These are phyloP conservation scores for Verticillium nubilum DNA, from an alignment of 2,329 filamentous ascomycete species.

Conservation along the genomic window DNA sequence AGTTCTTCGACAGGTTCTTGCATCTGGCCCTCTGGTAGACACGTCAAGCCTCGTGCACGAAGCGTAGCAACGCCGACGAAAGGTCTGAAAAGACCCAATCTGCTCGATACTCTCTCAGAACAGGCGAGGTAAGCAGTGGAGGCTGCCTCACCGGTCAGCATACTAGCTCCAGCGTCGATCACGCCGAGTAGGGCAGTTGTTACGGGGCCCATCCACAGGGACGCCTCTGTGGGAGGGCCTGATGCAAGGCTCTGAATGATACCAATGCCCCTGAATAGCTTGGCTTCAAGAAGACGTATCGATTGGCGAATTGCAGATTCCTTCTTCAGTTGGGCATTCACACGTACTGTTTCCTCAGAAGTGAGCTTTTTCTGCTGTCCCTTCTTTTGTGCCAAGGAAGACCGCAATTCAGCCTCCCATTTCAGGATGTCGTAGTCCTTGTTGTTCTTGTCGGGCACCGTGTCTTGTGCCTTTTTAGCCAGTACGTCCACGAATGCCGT, in stretches of 20 bases:
- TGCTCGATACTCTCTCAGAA: slow-evolving; percentile 65
- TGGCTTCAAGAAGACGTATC: slow-evolving; percentile 65
- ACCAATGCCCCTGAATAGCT: slow-evolving; percentile 75
- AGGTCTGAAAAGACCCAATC: slow-evolving; percentile 69
- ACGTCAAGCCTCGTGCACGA: slow-evolving; percentile 67
- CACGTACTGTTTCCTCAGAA: slow-evolving; percentile 80
- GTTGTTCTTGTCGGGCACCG: slow-evolving; percentile 75
- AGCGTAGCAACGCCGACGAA: slow-evolving; percentile 88
- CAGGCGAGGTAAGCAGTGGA: slow-evolving; percentile 75
- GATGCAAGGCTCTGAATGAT: slow-evolving; percentile 77
- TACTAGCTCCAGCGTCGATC: slow-evolving; percentile 73
- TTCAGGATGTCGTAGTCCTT: slow-evolving; percentile 96
- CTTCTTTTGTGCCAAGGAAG: slow-evolving; percentile 88
- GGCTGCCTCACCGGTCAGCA: slow-evolving; percentile 75
- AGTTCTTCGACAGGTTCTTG: slow-evolving; percentile 80
- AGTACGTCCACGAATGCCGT: slow-evolving; percentile 87
- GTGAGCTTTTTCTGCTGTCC: slow-evolving; percentile 88
- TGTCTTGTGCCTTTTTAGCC: slow-evolving; percentile 68
- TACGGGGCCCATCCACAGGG: slow-evolving; percentile 81
- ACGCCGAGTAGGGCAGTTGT: slow-evolving; percentile 67
- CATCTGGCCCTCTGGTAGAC: slow-evolving; percentile 66
- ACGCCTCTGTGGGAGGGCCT: slow-evolving; percentile 84
- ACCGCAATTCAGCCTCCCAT: slow-evolving; percentile 90
- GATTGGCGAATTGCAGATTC: slow-evolving; percentile 72
- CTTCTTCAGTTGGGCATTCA: slow-evolving; percentile 85